Base-by-base conservation (phyloP, 208 protist species). In the Strigomonas culicis region DNA sequence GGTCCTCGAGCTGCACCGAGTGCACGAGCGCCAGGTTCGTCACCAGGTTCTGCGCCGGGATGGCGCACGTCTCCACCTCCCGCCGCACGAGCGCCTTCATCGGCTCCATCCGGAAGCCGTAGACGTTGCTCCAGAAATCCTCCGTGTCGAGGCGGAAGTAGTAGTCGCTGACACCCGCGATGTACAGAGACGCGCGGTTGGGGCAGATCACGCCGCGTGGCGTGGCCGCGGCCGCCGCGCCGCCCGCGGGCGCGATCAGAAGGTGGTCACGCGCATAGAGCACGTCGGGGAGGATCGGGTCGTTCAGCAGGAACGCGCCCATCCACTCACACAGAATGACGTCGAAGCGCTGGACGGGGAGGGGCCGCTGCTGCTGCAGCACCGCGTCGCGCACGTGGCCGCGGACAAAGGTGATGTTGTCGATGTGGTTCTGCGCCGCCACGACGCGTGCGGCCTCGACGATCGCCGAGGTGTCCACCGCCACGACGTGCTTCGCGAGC, bases 111-210 rank as follows among this genome's bases (percentile, higher is more conserved):
- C 49, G 67, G 61, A 96, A 97, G n/a, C 92, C 92, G 61, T 97
- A 97, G 11, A 97, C 90, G 67, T 97, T 97, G 63, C 80, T 86
- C 92, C 92, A 97, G 63, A 83, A 97, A 39, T 94, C 88, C 60
- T 93, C 81, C 49, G 87, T 92, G 69, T 94, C 80, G 13, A 92
- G 72, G 53, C 87, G 71, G 64, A 94, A 97, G 21, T 73, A 28
- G 66, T 94, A 94, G 75, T 97, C 92, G 24, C 75, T 86, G 19
- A 93, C 84, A 34, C 87, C 88, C 24, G 69, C 80, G 70, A 95
- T 77, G 81, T 97, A 86, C 34, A 97, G 74, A 11, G 89, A 89
- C 32, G 84, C 79, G 39, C 69, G 66, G 75, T 92, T 81, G 1
- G 92, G 92, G 77, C 88, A 94, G 31, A 97, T 69, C 15, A 83